phyloP scores from a whole-genome alignment of 1,284 basidiomycete species.

The Apiotrichum montevideense region DNA sequence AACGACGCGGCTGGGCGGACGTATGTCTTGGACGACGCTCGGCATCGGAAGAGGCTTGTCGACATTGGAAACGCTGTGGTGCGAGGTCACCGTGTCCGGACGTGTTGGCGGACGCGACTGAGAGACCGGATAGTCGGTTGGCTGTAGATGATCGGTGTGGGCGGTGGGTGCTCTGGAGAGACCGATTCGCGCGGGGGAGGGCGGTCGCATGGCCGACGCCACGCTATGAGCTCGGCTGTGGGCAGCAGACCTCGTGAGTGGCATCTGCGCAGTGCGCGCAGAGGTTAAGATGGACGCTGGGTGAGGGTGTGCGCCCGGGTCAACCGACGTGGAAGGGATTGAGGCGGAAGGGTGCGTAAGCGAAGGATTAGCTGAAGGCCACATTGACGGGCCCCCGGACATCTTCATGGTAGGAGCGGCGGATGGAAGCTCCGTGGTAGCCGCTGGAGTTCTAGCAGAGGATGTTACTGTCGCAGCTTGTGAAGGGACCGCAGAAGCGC shows the following conservation, averaged over 20 bases:
- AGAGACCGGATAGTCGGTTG: no score
- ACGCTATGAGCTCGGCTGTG: not conserved
- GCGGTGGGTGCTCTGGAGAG: not conserved
- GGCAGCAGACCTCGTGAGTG: no score
- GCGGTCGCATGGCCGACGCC: not conserved
- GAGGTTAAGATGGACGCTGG: no score
- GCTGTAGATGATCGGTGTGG: no score
- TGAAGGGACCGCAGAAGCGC: not conserved
- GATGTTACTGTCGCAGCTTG: not conserved
- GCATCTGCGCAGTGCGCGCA: no score
- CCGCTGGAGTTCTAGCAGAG: not conserved
- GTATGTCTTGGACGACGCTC: not conserved
- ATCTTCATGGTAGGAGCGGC: not conserved
- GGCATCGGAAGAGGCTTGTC: slow-evolving; percentile 24
- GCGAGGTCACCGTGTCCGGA: no score
- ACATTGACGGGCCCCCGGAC: not conserved
- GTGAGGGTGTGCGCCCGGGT: no score
- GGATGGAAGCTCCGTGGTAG: not conserved
- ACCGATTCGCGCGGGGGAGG: not conserved
- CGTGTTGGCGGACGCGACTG: no score
- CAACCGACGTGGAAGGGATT: not conserved
- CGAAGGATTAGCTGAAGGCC: not conserved
- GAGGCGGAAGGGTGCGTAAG: not conserved
- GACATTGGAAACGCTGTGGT: not conserved
- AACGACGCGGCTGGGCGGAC: not conserved